Conservation (phyloP, 2,329 filamentous ascomycete species). For the Fusarium sp. region DNA sequence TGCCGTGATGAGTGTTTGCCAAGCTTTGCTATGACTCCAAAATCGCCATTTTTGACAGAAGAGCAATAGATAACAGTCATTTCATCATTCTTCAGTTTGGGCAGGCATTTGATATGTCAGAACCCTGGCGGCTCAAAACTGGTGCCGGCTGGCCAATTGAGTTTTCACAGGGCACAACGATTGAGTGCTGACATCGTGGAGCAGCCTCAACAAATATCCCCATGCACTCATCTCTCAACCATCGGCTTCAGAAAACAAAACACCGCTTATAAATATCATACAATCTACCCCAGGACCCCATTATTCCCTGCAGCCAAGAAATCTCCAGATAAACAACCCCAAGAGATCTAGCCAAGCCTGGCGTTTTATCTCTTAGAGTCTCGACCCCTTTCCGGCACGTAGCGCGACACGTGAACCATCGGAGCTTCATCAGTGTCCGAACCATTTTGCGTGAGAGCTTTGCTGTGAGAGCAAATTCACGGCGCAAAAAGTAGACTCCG, state of each 20-base stretch:
- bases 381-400: not conserved
- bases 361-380: not conserved
- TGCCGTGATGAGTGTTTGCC: not conserved
- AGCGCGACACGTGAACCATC: slow-evolving; percentile 12
- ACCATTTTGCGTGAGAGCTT: not conserved
- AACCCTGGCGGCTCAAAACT: not conserved
- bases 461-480: not conserved
- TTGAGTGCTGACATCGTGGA: not conserved
- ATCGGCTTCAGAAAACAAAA: not conserved
- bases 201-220: not conserved
- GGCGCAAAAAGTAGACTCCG: slow-evolving; percentile 30
- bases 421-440: slow-evolving; percentile 27
- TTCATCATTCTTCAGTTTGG: accelerated
- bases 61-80: not conserved
- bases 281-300: not conserved
- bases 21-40: not conserved
- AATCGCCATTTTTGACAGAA: not conserved
- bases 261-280: not conserved
- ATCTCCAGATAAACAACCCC: not conserved
- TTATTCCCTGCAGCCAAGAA: not conserved
- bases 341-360: slow-evolving; percentile 1
- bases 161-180: not conserved
- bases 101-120: accelerated
- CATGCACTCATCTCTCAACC: not conserved
- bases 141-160: not conserved